Conservation (phyloP, 1,284 basidiomycete species). For the Malassezia globosa region DNA sequence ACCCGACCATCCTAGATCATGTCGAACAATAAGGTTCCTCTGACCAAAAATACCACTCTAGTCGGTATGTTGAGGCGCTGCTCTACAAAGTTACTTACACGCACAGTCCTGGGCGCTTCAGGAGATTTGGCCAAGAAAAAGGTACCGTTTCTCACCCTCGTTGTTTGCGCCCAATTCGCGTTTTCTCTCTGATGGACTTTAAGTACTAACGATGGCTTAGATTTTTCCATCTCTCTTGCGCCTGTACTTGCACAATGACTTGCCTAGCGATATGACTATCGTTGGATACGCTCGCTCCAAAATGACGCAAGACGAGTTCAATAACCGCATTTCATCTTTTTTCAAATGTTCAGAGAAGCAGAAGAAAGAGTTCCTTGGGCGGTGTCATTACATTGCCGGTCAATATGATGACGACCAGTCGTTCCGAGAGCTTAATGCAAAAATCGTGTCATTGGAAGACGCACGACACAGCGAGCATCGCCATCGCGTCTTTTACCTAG, state of each 20-base stretch:
- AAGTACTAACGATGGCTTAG: no score
- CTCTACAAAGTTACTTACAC: neutral
- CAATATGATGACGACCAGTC: conserved; percentile 41
- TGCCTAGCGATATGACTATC: conserved; percentile 40
- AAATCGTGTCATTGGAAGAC: conserved; percentile 32
- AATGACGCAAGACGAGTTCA: conserved; percentile 43
- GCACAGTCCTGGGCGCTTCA: conserved; percentile 79
- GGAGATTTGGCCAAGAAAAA: conserved; percentile 99
- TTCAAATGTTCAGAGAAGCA: conserved; percentile 31
- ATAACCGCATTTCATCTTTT: conserved; percentile 31
- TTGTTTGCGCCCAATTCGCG: no score
- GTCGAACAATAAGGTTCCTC: neutral
- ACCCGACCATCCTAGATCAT: no score
- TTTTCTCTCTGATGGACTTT: no score
- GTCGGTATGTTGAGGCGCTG: conserved; percentile 27
- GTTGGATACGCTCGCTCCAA: conserved; percentile 48
- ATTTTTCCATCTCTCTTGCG: conserved; percentile 44
- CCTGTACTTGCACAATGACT: conserved; percentile 31
- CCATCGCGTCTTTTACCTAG: conserved; percentile 46
- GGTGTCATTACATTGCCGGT: conserved; percentile 42
- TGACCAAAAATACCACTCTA: conserved; percentile 38
- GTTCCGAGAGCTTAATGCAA: conserved; percentile 36
- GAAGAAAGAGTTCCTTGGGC: conserved; percentile 31
- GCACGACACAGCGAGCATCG: conserved; percentile 21
- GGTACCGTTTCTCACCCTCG: conserved; percentile 51